Percentiles rank a stretch among this genome's conserved stretches.
phyloP scores from a whole-genome alignment of 441 rosid genomes.

The Bocquillonia castaneifolia region DNA sequence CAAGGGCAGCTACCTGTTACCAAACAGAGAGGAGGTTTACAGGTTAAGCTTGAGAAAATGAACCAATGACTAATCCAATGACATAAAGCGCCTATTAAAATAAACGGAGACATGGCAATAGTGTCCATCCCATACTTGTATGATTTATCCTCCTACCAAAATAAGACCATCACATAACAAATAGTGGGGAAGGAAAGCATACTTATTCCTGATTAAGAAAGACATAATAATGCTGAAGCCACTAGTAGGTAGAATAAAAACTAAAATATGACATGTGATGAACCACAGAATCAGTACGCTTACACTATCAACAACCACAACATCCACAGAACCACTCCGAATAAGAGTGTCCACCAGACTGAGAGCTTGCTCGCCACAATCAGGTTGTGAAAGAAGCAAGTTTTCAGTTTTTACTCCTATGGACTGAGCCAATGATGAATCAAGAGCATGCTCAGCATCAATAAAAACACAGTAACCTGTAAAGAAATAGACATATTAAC shows the following conservation, averaged over 20 bases:
- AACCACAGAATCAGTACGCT: constrained; percentile 34
- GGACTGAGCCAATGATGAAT: constrained; percentile 68
- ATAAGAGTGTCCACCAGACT: constrained; percentile 90
- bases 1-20: constrained; percentile 91
- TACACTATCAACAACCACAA: constrained; percentile 93
- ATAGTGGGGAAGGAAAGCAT: not conserved
- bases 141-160: not conserved
- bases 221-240: not conserved
- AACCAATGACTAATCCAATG: not conserved
- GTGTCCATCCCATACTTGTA: not conserved
- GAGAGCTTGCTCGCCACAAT: constrained; percentile 94
- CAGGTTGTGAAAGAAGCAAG: constrained; percentile 92
- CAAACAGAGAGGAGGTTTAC: not conserved
- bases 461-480: constrained; percentile 87
- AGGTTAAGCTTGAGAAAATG: not conserved
- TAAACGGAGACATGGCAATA: not conserved
- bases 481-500: constrained; percentile 22
- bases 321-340: constrained; percentile 94
- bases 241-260: constrained; percentile 5
- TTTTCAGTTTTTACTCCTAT: constrained; percentile 88
- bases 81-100: constrained; percentile 6
- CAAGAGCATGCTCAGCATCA: constrained; percentile 98
- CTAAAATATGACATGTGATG: not conserved
- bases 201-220: not conserved
- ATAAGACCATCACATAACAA: not conserved